These are phyloP conservation scores for Backusella psychrophila DNA, from an alignment of 192 early-diverging fungal genomes.

Conservation along the genomic window DNA sequence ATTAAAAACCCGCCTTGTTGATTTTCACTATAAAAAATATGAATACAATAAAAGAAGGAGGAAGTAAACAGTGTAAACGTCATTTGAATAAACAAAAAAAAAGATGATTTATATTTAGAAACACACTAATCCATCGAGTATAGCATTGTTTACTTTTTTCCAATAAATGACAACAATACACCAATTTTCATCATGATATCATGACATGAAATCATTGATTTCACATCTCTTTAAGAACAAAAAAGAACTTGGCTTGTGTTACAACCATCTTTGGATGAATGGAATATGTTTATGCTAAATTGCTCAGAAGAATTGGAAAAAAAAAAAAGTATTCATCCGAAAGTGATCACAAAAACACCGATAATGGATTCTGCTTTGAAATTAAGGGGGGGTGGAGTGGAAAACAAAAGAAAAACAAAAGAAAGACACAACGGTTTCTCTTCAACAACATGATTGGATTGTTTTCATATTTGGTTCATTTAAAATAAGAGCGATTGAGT, in stretches of 20 bases:
- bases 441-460: background rate
- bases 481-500: background rate
- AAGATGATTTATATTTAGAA: background rate
- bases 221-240: too few relatives aligned
- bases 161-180: too few relatives aligned
- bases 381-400: background rate
- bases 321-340: background rate
- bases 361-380: background rate
- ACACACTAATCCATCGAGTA: background rate
- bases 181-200: too few relatives aligned
- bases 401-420: background rate
- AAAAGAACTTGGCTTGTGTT: background rate
- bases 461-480: background rate
- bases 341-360: background rate
- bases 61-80: background rate
- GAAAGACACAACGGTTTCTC: background rate
- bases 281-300: background rate
- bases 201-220: too few relatives aligned
- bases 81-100: background rate
- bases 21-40: background rate
- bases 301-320: background rate
- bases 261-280: background rate
- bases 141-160: background rate
- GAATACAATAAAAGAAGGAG: background rate
- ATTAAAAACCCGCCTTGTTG: background rate